Percentiles rank a stretch among this genome's conserved stretches.
Evolutionary conservation across 257 asterid species (phyloP).

Genomic region (Ocimum tenuiflorum): DNA sequence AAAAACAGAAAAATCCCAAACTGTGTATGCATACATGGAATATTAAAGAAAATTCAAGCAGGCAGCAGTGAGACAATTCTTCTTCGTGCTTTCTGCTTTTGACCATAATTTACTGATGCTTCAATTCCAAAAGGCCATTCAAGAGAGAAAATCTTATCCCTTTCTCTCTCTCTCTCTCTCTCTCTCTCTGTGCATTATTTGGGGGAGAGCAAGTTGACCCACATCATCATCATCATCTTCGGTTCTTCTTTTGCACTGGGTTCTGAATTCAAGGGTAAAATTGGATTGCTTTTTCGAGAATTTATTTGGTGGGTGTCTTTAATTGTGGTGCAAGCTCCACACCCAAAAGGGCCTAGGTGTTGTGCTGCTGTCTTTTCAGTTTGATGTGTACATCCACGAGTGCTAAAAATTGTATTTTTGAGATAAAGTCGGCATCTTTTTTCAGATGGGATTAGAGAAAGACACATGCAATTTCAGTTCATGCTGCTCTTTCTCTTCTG

Average conservation of each 20-base stretch:
- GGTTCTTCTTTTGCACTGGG: conserved; percentile 15
- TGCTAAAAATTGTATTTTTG: not conserved
- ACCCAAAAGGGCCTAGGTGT: not conserved
- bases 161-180: not conserved
- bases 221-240: conserved; percentile 12
- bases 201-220: conserved; percentile 26
- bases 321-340: conserved; percentile 20
- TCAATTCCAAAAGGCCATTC: conserved; percentile 10
- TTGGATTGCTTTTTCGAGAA: conserved; percentile 9
- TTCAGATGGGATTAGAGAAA: not conserved
- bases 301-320: conserved; percentile 16
- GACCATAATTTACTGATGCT: conserved; percentile 13
- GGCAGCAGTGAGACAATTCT: not conserved
- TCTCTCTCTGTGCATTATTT: conserved; percentile 28
- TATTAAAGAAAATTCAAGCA: not conserved
- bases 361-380: not conserved
- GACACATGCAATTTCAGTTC: conserved; percentile 6
- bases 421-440: conserved; percentile 3
- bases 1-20: not conserved
- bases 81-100: conserved; percentile 8
- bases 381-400: conserved; percentile 9
- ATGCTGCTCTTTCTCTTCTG: not conserved
- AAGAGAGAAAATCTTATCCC: not conserved
- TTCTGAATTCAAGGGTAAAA: not conserved
- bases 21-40: not conserved